phyloP scores from a whole-genome alignment of 2,329 filamentous ascomycete genomes.

The Xylariaceae sp. region DNA sequence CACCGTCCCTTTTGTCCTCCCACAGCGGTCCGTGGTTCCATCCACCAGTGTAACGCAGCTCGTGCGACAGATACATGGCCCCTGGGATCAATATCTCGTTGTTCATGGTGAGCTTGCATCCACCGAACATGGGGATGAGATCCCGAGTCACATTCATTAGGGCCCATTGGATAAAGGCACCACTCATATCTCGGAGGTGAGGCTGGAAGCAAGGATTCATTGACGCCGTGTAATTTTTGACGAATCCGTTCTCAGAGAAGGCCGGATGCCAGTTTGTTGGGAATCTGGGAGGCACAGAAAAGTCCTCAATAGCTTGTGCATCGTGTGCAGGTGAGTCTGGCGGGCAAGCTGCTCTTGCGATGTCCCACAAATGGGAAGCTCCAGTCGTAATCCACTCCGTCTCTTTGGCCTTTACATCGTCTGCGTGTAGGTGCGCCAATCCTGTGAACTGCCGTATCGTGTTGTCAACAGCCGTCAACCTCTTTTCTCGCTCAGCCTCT shows the following conservation, averaged over 20 bases:
- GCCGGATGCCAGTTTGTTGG: background rate
- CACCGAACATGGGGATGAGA: constrained; percentile 57
- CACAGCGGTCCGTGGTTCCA: constrained; percentile 48
- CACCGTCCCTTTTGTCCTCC: constrained; percentile 48
- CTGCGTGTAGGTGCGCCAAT: background rate
- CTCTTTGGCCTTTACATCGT: background rate
- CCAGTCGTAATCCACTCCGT: background rate
- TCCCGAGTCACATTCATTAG: constrained; percentile 47
- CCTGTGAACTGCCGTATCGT: background rate
- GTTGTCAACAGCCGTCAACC: background rate
- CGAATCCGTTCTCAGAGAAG: constrained; percentile 41
- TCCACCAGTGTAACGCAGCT: constrained; percentile 53
- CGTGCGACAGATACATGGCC: constrained; percentile 56
- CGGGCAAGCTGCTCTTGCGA: constrained; percentile 45
- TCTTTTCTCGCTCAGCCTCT: constrained; percentile 32
- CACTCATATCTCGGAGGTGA: constrained; percentile 44
- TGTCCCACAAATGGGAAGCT: background rate
- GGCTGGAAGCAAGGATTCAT: constrained; percentile 57
- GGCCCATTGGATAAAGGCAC: constrained; percentile 51
- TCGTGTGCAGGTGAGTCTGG: constrained; percentile 45
- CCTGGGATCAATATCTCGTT: constrained; percentile 61
- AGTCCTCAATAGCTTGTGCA: constrained; percentile 14
- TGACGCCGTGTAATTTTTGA: constrained; percentile 54
- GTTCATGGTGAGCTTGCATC: constrained; percentile 58
- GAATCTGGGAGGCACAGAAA: constrained; percentile 20